Conservation (phyloP, 106 monocot species). For the Xerophyta viscosa region DNA sequence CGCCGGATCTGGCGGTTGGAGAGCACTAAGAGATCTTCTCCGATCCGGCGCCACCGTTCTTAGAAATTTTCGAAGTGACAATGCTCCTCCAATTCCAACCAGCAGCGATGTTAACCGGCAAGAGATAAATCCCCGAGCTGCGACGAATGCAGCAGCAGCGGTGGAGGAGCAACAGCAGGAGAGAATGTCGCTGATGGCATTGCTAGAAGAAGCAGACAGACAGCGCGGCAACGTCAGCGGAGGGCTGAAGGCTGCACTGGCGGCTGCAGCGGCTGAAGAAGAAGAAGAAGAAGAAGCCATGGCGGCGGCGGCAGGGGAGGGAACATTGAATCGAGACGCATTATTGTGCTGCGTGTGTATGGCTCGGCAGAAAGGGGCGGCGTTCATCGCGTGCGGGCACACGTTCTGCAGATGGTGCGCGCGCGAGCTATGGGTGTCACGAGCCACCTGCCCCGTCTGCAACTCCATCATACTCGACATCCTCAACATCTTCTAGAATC, state of each 20-base stretch:
- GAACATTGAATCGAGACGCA: neutral
- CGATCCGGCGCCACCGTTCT: constrained; percentile 7
- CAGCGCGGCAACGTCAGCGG: constrained; percentile 8
- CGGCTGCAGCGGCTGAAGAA: constrained; percentile 6
- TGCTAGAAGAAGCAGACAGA: constrained; percentile 61
- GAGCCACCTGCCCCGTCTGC: constrained; percentile 78
- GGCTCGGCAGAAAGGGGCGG: constrained; percentile 66
- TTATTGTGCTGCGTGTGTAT: constrained; percentile 71
- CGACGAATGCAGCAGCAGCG: neutral
- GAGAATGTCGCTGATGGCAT: constrained; percentile 56
- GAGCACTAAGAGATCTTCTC: constrained; percentile 22
- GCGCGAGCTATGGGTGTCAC: constrained; percentile 52
- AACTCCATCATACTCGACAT: constrained; percentile 55
- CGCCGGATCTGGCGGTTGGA: constrained; percentile 12
- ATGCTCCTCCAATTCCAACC: neutral
- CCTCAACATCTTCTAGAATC: constrained; percentile 63
- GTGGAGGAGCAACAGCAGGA: constrained; percentile 2
- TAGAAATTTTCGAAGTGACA: too few relatives aligned
- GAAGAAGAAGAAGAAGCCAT: constrained; percentile 1
- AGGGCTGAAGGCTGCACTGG: constrained; percentile 3
- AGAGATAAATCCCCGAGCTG: too few relatives aligned
- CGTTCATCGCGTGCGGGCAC: constrained; percentile 92
- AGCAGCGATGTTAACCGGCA: too few relatives aligned
- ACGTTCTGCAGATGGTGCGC: constrained; percentile 87
- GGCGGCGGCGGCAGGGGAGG: neutral